Conservation (phyloP, 2,329 filamentous ascomycete species). For the Ophiostoma sp. region DNA sequence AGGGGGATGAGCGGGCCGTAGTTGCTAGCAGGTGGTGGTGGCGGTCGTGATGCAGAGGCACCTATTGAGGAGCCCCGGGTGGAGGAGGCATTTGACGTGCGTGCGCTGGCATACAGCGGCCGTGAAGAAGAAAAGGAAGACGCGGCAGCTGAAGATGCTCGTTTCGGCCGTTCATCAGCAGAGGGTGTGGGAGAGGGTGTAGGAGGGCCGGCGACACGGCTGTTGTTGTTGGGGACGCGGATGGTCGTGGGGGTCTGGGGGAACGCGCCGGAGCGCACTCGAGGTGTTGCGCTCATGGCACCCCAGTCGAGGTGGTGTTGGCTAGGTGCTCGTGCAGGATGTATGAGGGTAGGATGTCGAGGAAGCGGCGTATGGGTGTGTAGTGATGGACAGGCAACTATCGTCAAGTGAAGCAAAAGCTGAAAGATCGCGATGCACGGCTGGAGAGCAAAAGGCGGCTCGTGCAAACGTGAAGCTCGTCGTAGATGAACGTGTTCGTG, state of each 20-base stretch:
- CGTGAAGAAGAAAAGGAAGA: conserved; percentile 2
- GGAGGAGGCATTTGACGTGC: conserved; percentile 29
- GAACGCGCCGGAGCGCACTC: conserved; percentile 29
- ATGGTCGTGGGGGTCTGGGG: conserved; percentile 28
- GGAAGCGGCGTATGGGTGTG: neutral
- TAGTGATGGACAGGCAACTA: too few relatives aligned
- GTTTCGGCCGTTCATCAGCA: conserved; percentile 8
- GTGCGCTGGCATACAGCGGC: conserved; percentile 20
- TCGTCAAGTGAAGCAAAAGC: neutral
- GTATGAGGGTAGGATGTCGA: neutral
- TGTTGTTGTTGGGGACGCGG: conserved; percentile 17
- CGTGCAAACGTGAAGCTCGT: neutral
- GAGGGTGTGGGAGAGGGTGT: conserved; percentile 28
- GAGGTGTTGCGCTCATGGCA: conserved; percentile 30
- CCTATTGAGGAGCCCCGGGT: conserved; percentile 2
- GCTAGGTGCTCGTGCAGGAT: neutral
- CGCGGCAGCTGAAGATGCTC: neutral
- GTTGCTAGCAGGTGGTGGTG: neutral
- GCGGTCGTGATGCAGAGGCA: neutral
- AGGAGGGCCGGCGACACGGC: conserved; percentile 24
- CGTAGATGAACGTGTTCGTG: neutral
- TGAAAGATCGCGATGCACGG: conserved; percentile 11
- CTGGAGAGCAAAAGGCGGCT: neutral
- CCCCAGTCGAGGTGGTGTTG: neutral
- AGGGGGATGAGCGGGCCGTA: conserved; percentile 69